These are phyloP conservation scores for Cucurbita argyrosperma DNA, from an alignment of 306 rosid species.

Conservation along the genomic window DNA sequence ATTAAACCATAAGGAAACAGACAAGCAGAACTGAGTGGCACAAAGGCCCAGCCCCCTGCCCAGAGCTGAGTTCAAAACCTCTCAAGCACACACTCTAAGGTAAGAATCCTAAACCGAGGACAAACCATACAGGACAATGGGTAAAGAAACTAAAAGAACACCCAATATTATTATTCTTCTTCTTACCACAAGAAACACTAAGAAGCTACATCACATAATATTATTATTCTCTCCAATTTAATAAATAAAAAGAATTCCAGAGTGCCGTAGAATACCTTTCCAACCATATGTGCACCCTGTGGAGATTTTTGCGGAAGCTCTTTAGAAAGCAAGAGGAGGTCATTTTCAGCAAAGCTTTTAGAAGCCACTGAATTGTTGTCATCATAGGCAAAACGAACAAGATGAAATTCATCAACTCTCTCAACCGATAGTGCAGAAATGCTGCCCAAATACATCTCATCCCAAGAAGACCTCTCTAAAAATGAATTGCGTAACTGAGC, in stretches of 20 bases:
- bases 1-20: neutral
- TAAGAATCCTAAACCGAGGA: no score
- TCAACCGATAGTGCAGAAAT: conserved; percentile 81
- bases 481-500: conserved; percentile 74
- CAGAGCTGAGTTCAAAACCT: no score
- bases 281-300: conserved; percentile 76
- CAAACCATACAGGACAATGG: no score
- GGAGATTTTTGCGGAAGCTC: conserved; percentile 64
- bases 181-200: neutral
- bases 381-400: conserved; percentile 72
- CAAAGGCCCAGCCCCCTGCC: no score
- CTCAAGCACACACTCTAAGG: no score
- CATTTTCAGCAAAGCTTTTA: conserved; percentile 75
- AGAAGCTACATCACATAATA: neutral
- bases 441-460: conserved; percentile 58
- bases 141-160: no score
- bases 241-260: neutral
- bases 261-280: conserved; percentile 46
- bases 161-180: no score
- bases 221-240: neutral
- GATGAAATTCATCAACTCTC: conserved; percentile 87
- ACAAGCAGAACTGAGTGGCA: neutral
- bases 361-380: conserved; percentile 40
- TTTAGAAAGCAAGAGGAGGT: conserved; percentile 68
- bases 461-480: conserved; percentile 69